phyloP scores from a whole-genome alignment of 1,284 basidiomycete species.

The Malassezia slooffiae region DNA sequence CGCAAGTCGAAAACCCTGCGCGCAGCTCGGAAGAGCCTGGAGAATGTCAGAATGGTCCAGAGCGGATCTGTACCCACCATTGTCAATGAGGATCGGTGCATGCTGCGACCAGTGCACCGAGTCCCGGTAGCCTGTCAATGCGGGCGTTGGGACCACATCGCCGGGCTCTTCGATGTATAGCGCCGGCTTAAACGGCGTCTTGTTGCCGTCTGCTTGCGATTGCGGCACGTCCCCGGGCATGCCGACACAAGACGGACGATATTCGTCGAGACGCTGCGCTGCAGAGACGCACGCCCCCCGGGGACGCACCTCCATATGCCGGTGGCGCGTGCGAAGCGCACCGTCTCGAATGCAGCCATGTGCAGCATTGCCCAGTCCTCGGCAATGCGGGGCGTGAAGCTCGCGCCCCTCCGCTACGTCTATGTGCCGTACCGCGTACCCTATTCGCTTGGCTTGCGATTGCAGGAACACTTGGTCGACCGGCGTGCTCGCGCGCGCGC shows the following conservation, averaged over 20 bases:
- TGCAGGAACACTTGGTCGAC: conserved; percentile 38
- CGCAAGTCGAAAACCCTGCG: conserved; percentile 61
- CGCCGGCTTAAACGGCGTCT: no score
- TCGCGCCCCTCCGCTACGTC: conserved; percentile 18
- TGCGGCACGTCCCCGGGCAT: no score
- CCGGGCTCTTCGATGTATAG: no score
- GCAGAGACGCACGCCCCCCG: no score
- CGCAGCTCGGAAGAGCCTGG: conserved; percentile 65
- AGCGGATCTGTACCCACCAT: conserved; percentile 52
- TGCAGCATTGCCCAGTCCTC: no score
- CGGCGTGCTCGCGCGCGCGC: conserved; percentile 26
- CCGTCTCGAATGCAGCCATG: no score
- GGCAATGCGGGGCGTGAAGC: no score
- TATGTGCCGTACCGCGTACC: conserved; percentile 40
- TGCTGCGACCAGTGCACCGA: conserved; percentile 26
- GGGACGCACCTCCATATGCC: no score
- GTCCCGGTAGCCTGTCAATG: conserved; percentile 14
- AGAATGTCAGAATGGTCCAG: not conserved
- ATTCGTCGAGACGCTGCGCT: no score
- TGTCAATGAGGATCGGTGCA: conserved; percentile 72
- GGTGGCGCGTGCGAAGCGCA: no score
- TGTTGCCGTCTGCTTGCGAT: no score
- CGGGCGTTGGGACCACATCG: not conserved
- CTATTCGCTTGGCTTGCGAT: conserved; percentile 28
- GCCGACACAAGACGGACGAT: no score